Evolutionary conservation across 2,329 filamentous ascomycete species (phyloP), one percentile per base, ranked within the genome.

Genomic region (Penicillium sp.): DNA sequence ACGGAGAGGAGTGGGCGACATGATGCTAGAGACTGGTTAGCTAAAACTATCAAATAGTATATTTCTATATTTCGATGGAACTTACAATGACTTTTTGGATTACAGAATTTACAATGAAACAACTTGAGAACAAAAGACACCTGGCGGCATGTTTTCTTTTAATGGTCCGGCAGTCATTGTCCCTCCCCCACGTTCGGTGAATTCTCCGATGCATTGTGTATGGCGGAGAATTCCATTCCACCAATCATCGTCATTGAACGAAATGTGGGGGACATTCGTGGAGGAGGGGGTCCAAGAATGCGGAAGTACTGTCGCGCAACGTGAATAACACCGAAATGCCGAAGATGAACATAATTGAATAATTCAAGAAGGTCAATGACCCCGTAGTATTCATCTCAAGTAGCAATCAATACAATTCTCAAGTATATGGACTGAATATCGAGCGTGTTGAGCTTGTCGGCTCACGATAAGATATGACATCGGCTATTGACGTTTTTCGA

Each of bases 1-100:
- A 45, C 89, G 88, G 54, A 96, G 84, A 62, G 87, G 82, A n/a
- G 79, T 82, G 58, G 74, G 76, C 58, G 76, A 35, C 67, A 72
- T 69, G 60, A 54, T 71, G 49, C 49, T 59, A 49, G 33, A 45
- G 7, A 22, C 29, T 42, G 39, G 19, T 42, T 42, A 42, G 39
- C 39, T 14, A 13, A 5, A 13, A 19, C 39, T 42, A 42, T 21
- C 4, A 13, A 13, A 8, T 0, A 26, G 39, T 21, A 42, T 42
- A 42, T 13, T 13, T 14, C 3, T 21, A 42, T 42, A 42, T 13
- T 13, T 14, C 3, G 39, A 21, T 42, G 9, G 8, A 19, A 42
- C 22, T 21, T 52, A 31, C 21, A 50, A 35, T 21, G 27, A 19
- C 2, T 39, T 39, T 37, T 19, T 42, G n/a, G 39, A 5, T 42